Base-by-base conservation (phyloP, 768 basidiomycete species). In the Amanita polypyramis region DNA sequence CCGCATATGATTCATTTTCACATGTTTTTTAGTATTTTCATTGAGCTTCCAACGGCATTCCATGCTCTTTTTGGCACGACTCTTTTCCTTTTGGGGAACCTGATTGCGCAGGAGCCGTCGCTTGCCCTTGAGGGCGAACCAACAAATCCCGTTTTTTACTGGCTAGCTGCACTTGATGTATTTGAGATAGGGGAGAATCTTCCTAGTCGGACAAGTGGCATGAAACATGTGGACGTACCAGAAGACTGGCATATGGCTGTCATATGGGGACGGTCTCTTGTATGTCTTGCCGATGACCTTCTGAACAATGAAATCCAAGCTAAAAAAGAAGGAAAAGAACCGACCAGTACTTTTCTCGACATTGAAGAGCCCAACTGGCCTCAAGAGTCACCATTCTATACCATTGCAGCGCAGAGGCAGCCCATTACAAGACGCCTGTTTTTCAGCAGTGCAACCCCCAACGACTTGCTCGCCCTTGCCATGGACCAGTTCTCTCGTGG, bases 231-330 rank as follows among this genome's bases (percentile, higher is more conserved):
- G 37, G 58, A 60, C 43, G 50, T 42, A 21, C 65, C 67, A 5
- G 77, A 81, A 55, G 79, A 84, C 61, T 85, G 81, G 82, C 72
- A 76, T 25, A 76, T 83, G 73, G 75, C 79, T 12, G 67, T 82
- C 54, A 66, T 75, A 43, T 82, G 79, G 79, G 82, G 82, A 1
- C 75, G 81, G 54, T 76, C 78, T 5, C 68, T 83, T 45, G 74
- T 83, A 47, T 70, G 68, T 43, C 63, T 85, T 52, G 75, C 80
- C 11, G 76, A 79, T 50, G 76, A 79, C 45, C 62, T 69, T 44
- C 55, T 75, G 25, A 55, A 64, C 19, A 59, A 68, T 19, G 54
- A 62, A 7, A 59, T 54, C 29, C 51, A 60, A 15, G 48, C 56
- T 17, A 36, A 53, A 45, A 20, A 53, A 37, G 40, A 36, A 27